phyloP scores from a whole-genome alignment of 2,329 filamentous ascomycete species.

The Cordyceps cicadae region DNA sequence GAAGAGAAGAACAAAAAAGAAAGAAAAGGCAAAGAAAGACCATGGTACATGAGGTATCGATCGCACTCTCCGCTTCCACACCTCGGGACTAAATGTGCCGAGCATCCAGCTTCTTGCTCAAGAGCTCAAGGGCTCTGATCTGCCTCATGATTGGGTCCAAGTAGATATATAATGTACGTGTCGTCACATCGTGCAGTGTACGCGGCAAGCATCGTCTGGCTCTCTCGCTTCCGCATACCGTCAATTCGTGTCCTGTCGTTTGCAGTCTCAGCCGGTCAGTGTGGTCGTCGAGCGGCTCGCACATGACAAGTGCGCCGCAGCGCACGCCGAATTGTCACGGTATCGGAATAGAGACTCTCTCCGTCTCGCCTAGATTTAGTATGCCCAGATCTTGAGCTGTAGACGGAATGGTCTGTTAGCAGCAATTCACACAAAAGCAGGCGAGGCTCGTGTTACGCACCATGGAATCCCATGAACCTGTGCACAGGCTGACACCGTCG shows the following conservation, averaged over 20 bases:
- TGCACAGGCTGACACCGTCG: constrained; percentile 97
- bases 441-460: constrained; percentile 50
- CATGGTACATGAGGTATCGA: constrained; percentile 27
- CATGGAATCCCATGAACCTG: constrained; percentile 97
- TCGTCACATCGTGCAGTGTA: constrained; percentile 34
- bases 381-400: constrained; percentile 83
- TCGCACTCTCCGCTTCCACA: constrained; percentile 23
- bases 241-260: constrained; percentile 3
- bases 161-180: constrained; percentile 21
- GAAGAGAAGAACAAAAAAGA: background rate
- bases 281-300: background rate
- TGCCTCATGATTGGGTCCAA: constrained; percentile 15
- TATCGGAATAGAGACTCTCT: constrained; percentile 20
- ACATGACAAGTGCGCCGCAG: background rate
- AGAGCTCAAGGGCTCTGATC: background rate
- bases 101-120: constrained; percentile 6
- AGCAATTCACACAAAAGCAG: constrained; percentile 16
- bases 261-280: background rate
- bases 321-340: constrained; percentile 16
- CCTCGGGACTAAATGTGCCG: background rate
- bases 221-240: constrained; percentile 7
- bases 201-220: constrained; percentile 24
- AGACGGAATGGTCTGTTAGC: constrained; percentile 22
- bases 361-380: constrained; percentile 39
- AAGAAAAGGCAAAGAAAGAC: background rate